These are phyloP conservation scores for Apiotrichum gracile DNA, from an alignment of 1,284 basidiomycete genomes.

Conservation along the genomic window DNA sequence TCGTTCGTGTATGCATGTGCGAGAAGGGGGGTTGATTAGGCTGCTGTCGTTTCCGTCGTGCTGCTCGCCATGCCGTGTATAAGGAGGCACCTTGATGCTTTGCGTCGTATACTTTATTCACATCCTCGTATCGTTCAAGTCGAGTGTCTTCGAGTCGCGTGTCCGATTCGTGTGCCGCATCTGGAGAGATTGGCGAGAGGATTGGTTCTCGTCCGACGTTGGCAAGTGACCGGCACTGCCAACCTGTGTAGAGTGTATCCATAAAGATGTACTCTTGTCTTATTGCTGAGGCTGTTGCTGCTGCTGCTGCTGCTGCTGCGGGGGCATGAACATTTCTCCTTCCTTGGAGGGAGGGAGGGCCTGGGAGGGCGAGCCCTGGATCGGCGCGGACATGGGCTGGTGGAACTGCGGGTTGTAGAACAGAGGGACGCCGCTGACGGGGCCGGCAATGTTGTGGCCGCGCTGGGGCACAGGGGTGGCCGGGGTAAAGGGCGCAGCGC, in stretches of 20 bases:
- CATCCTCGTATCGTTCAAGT: no score
- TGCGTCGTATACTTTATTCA: no score
- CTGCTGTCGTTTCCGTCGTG: no score
- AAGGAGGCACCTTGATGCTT: no score
- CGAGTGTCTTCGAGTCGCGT: no score
- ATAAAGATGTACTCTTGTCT: background rate
- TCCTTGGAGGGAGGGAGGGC: background rate
- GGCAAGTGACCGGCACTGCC: background rate
- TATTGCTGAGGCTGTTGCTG: background rate
- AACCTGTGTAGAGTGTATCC: background rate
- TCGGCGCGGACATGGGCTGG: background rate
- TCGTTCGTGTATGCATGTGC: background rate
- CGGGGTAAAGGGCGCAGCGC: background rate
- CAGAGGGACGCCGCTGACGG: background rate
- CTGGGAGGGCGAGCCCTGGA: background rate
- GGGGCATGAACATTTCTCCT: background rate
- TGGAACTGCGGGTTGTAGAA: constrained; percentile 8
- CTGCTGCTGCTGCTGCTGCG: background rate
- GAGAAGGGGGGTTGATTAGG: background rate
- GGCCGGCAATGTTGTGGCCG: background rate
- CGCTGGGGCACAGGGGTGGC: background rate
- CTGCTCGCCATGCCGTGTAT: no score
- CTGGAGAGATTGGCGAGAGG: no score
- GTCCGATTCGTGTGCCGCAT: no score
- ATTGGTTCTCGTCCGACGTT: no score